These are phyloP conservation scores for Bothriochloa decipiens DNA, from an alignment of 176 grass and related monocot species.

Conservation along the genomic window DNA sequence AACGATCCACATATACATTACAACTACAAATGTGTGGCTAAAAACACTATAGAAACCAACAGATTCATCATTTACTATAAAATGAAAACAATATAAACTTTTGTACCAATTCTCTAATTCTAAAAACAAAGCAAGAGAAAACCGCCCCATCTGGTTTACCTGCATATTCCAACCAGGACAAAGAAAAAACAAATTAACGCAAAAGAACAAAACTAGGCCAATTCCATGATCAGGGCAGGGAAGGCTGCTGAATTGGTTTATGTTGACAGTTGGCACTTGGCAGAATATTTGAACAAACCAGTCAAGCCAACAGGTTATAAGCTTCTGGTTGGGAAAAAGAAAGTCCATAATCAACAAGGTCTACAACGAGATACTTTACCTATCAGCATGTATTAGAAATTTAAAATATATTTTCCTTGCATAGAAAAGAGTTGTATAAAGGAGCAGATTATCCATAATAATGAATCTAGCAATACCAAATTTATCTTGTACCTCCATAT, in stretches of 20 bases:
- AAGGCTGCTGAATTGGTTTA: neutral
- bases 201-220: neutral
- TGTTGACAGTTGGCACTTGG: no score
- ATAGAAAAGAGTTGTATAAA: neutral
- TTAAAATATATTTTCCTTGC: neutral
- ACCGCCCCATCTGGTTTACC: neutral
- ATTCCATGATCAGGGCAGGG: neutral
- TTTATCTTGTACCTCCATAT: neutral
- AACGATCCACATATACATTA: neutral
- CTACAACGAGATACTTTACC: no score
- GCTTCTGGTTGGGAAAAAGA: neutral
- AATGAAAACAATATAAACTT: neutral
- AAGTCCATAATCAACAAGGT: neutral
- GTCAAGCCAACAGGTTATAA: neutral
- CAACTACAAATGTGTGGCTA: neutral
- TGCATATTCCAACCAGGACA: neutral
- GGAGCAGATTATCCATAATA: neutral
- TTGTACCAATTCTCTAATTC: neutral
- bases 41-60: neutral
- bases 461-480: neutral
- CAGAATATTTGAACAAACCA: neutral
- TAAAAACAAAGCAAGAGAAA: neutral
- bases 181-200: neutral
- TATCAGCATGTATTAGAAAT: neutral
- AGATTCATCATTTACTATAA: neutral